These are phyloP conservation scores for Naganishia vishniacii DNA, from an alignment of 768 basidiomycete species.

Conservation along the genomic window DNA sequence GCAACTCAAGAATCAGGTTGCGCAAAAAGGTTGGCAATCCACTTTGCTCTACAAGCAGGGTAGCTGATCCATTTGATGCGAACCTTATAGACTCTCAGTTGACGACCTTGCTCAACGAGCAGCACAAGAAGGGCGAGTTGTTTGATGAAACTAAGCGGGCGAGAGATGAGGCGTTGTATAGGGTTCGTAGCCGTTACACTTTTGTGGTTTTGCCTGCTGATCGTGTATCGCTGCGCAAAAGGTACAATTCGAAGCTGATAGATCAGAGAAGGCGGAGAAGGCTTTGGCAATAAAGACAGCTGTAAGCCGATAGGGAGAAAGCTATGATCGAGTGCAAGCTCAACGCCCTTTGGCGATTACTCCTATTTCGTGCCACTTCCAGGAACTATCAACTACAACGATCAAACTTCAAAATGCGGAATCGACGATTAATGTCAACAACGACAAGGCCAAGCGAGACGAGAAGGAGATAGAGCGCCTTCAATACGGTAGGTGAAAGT, in stretches of 20 bases:
- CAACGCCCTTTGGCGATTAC: no score
- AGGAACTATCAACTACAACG: slow-evolving; percentile 41
- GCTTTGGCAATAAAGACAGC: slow-evolving; percentile 27
- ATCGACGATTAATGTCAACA: slow-evolving; percentile 32
- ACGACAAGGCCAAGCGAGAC: slow-evolving; percentile 34
- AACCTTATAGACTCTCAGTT: not conserved
- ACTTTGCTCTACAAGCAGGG: no score
- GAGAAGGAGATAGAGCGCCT: slow-evolving; percentile 41
- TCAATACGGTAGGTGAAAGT: slow-evolving; percentile 34
- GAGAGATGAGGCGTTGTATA: slow-evolving; percentile 38
- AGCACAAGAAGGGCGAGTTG: slow-evolving; percentile 36
- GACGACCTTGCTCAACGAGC: slow-evolving; percentile 42
- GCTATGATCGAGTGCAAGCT: no score
- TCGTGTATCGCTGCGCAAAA: slow-evolving; percentile 8
- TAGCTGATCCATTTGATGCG: not conserved
- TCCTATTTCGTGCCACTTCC: no score
- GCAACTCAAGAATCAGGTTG: slow-evolving; percentile 39
- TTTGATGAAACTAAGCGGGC: slow-evolving; percentile 31
- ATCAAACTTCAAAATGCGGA: slow-evolving; percentile 44
- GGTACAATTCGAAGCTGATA: slow-evolving; percentile 39
- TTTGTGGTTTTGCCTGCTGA: not conserved
- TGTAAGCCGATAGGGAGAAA: slow-evolving; percentile 28
- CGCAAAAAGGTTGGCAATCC: slow-evolving; percentile 39
- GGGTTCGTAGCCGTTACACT: slow-evolving; percentile 24
- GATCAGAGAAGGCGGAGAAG: slow-evolving; percentile 33